These are phyloP conservation scores for Colletotrichum agaves DNA, from an alignment of 2,329 filamentous ascomycete species.

Conservation along the genomic window DNA sequence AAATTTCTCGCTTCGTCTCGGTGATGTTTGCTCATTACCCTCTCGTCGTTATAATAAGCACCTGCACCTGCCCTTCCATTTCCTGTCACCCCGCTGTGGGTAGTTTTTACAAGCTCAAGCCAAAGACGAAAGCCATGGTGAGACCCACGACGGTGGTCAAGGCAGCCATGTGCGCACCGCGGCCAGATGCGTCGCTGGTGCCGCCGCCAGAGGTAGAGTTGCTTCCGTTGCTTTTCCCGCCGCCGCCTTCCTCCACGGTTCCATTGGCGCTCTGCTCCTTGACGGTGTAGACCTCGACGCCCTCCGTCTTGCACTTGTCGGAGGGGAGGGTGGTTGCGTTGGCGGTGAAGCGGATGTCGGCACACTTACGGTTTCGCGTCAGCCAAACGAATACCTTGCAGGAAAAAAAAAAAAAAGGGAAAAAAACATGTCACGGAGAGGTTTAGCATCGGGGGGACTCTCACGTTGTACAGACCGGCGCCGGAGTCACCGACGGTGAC, in stretches of 20 bases:
- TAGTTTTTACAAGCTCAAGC: slow-evolving; percentile 47
- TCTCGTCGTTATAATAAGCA: neutral
- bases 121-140: slow-evolving; percentile 50
- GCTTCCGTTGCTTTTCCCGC: slow-evolving; percentile 33
- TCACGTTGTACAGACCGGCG: slow-evolving; percentile 74
- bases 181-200: slow-evolving; percentile 35
- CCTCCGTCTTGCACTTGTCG: slow-evolving; percentile 68
- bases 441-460: slow-evolving; percentile 36
- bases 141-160: slow-evolving; percentile 52
- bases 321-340: slow-evolving; percentile 57
- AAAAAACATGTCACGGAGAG: neutral
- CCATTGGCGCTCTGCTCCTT: slow-evolving; percentile 43
- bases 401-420: neutral
- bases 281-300: slow-evolving; percentile 54
- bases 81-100: neutral
- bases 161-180: slow-evolving; percentile 40
- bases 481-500: slow-evolving; percentile 69
- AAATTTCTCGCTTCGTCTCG: slow-evolving; percentile 7
- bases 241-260: slow-evolving; percentile 25
- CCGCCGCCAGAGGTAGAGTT: slow-evolving; percentile 18
- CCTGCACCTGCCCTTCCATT: neutral
- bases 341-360: slow-evolving; percentile 75
- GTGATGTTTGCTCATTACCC: slow-evolving; percentile 8
- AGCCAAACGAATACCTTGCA: slow-evolving; percentile 16
- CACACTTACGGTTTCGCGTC: slow-evolving; percentile 67